phyloP scores from a whole-genome alignment of 176 grass and related monocot species.

The Oryza meyeriana region DNA sequence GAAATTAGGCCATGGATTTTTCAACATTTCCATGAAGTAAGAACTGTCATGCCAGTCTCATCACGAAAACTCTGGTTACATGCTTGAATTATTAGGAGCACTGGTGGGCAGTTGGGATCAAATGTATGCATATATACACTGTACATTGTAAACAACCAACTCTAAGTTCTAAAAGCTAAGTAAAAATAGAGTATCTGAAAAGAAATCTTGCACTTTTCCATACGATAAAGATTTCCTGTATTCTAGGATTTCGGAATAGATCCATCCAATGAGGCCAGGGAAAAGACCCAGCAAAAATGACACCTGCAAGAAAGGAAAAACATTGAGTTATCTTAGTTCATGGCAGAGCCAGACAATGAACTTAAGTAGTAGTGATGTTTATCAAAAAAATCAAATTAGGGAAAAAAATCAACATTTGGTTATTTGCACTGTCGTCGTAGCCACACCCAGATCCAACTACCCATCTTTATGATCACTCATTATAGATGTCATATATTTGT shows the following conservation, averaged over 20 bases:
- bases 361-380: background rate
- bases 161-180: background rate
- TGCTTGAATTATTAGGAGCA: background rate
- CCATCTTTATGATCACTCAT: background rate
- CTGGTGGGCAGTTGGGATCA: background rate
- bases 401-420: background rate
- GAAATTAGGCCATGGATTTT: background rate
- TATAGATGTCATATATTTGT: background rate
- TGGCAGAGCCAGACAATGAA: background rate
- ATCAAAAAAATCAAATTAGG: background rate
- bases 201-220: slow-evolving; percentile 62
- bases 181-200: background rate
- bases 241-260: slow-evolving; percentile 64
- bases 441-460: background rate
- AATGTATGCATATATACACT: background rate
- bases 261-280: slow-evolving; percentile 58
- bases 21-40: background rate
- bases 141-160: background rate
- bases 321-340: background rate
- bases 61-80: background rate
- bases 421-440: background rate
- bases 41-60: background rate
- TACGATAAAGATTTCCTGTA: slow-evolving; percentile 32
- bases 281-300: slow-evolving; percentile 67
- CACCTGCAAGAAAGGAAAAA: slow-evolving; percentile 47